Evolutionary conservation across 2,329 filamentous ascomycete genomes (phyloP), one percentile per base, ranked within the genome.

Genomic region (Calonectria hongkongensis): DNA sequence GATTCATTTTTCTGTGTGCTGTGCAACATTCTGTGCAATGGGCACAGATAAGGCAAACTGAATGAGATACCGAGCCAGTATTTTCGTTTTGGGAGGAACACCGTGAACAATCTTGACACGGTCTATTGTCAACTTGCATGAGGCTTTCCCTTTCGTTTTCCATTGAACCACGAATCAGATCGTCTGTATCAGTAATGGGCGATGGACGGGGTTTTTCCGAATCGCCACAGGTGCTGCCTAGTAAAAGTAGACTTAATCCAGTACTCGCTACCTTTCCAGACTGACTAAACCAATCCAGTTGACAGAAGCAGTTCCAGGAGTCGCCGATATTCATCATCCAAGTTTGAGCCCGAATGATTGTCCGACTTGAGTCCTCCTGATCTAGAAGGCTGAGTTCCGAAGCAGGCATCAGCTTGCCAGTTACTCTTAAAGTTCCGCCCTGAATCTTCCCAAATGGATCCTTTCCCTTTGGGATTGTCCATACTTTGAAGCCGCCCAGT

Each of bases 401-500:
- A 15, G 25, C 21, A 4, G 36, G 54, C 5, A 41, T 27, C 15
- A 60, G 0, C 21, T n/a, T 60, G 13, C 13, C n/a, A 6, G 21
- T 41, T 4, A 60, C 21, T 6, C 36, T n/a, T 30, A 60, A 18
- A 28, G 36, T 27, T 18, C n/a, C 54, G 4, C 15, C 25, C 21
- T 41, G 12, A 27, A 60, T 60, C 54, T 27, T 60, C 16, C 54
- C 36, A 60, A 60, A 60, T 2, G 54, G 54, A n/a, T 41, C 54
- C n/a, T 27, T 2, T 2, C 54, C 54, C 4, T 41, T 41, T 10
- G 54, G 54, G 8, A 33, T 60, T 9, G 54, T 60, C 12, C 13
- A 27, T 9, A 33, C 54, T 2, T 60, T 4, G 16, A 39, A 60
- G 2, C 13, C 4, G 1, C 25, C 13, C 4, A 60, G n/a, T 39